A percentile compares a stretch with the other conserved stretches of the same genome.
These are phyloP conservation scores for Stellera chamaejasme DNA, from an alignment of 345 rosid genomes.

Conservation along the genomic window DNA sequence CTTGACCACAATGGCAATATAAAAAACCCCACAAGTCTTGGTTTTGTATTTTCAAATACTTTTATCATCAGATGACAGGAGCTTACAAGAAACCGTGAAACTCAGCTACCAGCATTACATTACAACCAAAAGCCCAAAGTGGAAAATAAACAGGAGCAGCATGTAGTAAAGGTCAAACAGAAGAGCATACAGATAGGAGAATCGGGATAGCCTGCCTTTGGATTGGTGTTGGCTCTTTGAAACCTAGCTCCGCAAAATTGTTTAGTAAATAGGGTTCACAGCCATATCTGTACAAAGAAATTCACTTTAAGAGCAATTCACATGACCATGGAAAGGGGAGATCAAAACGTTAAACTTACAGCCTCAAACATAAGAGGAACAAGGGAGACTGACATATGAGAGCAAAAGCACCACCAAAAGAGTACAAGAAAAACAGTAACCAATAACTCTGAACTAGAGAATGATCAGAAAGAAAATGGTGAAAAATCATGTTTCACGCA, in stretches of 20 bases:
- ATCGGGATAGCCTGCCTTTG: constrained; percentile 96
- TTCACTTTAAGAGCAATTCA: constrained; percentile 4
- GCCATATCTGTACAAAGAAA: constrained; percentile 39
- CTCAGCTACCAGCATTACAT: no score
- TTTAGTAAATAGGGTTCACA: constrained; percentile 53
- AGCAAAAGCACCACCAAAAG: no score
- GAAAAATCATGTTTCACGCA: constrained; percentile 4
- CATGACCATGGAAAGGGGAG: constrained; percentile 1
- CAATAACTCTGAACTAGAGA: neutral
- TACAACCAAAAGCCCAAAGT: neutral
- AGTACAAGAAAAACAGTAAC: neutral
- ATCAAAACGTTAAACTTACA: neutral
- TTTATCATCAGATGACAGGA: neutral
- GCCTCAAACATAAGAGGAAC: neutral
- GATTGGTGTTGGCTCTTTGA: constrained; percentile 92
- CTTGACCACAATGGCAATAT: neutral
- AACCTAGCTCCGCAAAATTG: constrained; percentile 76
- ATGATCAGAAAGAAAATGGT: neutral
- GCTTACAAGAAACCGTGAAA: neutral
- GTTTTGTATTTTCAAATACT: neutral
- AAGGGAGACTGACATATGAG: neutral
- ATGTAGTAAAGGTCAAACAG: constrained; percentile 5
- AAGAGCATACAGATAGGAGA: constrained; percentile 68
- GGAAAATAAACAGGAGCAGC: constrained; percentile 9
- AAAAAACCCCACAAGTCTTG: neutral